These are phyloP conservation scores for Penicillium aurantiogriseum DNA, from an alignment of 2,329 filamentous ascomycete species.

Conservation along the genomic window DNA sequence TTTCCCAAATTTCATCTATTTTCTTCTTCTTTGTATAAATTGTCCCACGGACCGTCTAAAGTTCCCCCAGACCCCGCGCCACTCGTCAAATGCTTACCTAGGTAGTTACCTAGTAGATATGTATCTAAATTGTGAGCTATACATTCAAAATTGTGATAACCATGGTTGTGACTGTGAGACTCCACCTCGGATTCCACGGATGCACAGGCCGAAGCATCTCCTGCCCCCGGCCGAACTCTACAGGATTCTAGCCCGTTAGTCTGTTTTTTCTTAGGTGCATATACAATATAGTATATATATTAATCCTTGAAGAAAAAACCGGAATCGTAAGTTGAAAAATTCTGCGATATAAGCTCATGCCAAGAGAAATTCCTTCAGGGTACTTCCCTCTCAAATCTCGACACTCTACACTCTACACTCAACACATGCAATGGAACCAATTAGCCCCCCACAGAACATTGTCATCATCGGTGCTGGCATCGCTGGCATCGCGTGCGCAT, in stretches of 20 bases:
- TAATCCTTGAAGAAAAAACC: not conserved
- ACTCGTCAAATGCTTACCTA: not conserved
- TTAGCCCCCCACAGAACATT: slow-evolving; percentile 26
- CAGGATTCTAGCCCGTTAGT: slow-evolving; percentile 6
- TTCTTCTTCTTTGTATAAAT: not conserved
- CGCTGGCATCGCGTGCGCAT: slow-evolving; percentile 35
- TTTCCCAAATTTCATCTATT: not conserved
- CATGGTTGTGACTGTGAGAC: not conserved
- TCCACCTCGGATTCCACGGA: slow-evolving; percentile 19
- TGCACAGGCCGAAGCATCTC: slow-evolving; percentile 22
- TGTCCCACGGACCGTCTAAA: not conserved
- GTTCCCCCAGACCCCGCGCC: not conserved
- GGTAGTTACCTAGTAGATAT: no score
- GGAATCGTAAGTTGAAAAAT: not conserved
- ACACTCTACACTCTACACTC: not conserved
- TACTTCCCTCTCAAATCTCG: not conserved
- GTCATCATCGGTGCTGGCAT: slow-evolving; percentile 38
- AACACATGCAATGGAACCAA: slow-evolving; percentile 6
- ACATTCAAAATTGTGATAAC: not conserved
- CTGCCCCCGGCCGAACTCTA: slow-evolving; percentile 21
- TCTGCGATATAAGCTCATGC: not conserved
- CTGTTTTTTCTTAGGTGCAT: not conserved
- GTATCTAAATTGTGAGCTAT: not conserved
- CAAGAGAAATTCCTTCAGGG: not conserved
- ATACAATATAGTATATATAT: not conserved